Base-by-base conservation (phyloP, 768 basidiomycete species). In the Auricularia sp. region DNA sequence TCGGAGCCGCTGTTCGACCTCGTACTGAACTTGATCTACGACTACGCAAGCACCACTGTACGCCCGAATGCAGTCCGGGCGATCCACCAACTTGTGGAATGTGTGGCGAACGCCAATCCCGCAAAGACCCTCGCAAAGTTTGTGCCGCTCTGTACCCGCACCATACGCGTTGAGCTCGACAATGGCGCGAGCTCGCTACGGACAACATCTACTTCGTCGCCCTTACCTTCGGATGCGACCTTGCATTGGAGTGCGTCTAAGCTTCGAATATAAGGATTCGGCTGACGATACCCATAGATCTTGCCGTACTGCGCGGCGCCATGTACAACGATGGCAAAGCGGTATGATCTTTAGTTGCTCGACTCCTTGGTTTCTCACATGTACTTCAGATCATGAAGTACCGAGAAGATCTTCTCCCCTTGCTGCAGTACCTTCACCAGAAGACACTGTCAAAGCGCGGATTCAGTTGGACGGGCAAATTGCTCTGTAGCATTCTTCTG, bases 1-100 rank as follows among this genome's bases (percentile, higher is more conserved):
- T 89, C 87, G 0, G 86, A 87, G 51, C 80, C 83, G 2, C 77
- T 93, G 23, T 93, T 85, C 72, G 88, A 92, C 69, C 79, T 90
- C 66, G 90, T 88, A 3, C 77, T 94, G 58, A 87, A 91, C 68
- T 86, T 93, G 80, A 83, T 94, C 64, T 89, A 81, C 72, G 86
- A 93, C 71, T 93, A 93, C 70, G 87, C 87, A 16, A 89, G 86
- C 69, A 86, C 84, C 14, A 88, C 86, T 66, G 87, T 91, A 34
- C 87, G 91, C 33, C 81, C 90, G 33, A 95, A 94, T 73, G 88
- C 91, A 29, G 90, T 93, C 53, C 84, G 90, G 64, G 90, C 88
- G 2, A 88, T 94, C 34, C 90, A 93, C 69, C 87, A 91, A 68
- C 79, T 97, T 3, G 88, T 94, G 39, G 86, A 90, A 74, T 91